Base-by-base conservation (phyloP, 1,284 basidiomycete genomes). In the Naganishia liquefaciens region DNA sequence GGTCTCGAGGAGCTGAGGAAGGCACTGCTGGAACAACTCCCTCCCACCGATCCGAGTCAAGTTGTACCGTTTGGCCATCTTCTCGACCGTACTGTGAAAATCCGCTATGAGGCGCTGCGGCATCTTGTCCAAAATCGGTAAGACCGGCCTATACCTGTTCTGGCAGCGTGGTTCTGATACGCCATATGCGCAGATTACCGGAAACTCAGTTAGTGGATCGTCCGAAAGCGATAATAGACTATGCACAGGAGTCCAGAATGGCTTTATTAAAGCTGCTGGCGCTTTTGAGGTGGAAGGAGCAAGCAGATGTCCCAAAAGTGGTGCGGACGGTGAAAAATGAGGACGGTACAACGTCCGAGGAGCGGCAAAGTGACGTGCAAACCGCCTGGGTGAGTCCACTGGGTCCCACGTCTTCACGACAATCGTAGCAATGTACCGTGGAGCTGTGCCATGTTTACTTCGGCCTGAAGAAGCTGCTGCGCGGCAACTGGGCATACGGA, bases 231-330 rank as follows among this genome's bases (percentile, higher is more conserved):
- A 55, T 65, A 10, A 61, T 65, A 44, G 28, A 42, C 1, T 65
- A 61, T 39, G 64, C 55, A n/a, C 57, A 47, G 30, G 55, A 65
- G 39, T 51, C 64, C 11, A 42, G 64, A 54, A 60, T 58, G 42
- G 64, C 64, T 23, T 49, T 65, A n/a, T 30, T 65, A 15, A 65
- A 65, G 33, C 51, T 65, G 6, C 25, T 65, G 19, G 64, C 51
- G 2, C 27, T 65, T 5, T 21, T 65, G 13, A 53, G 53, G 21
- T 65, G 64, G 64, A 65, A 65, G 30, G 54, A 44, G 27, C 51
- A 60, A 47, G 64, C 55, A 10, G 64, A 65, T 40, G 55, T 61
- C 33, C 51, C 42, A 21, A 65, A 60, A 27, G 28, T 44, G 2
- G 30, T 53, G 19, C 49, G 21, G 30, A 47, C 40, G 28, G 49